Conservation (phyloP, 2,329 filamentous ascomycete species). For the Tolypocladium tropicale region DNA sequence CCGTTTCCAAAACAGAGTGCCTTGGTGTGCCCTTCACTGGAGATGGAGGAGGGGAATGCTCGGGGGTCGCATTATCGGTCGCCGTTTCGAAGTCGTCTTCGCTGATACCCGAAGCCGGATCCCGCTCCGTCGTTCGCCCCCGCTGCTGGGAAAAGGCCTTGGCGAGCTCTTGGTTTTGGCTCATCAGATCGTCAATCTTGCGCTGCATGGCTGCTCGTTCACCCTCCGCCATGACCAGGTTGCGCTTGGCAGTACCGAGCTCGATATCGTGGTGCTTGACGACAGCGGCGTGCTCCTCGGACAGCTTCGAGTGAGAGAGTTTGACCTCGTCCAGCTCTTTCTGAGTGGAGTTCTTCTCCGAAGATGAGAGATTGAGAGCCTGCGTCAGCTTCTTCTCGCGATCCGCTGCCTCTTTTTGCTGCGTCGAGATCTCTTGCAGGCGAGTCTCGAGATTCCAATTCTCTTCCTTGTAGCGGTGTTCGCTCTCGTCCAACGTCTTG, state of each 20-base stretch:
- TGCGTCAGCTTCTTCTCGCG: conserved; percentile 75
- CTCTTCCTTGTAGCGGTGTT: conserved; percentile 94
- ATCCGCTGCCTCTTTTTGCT: conserved; percentile 66
- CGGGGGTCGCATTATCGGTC: conserved; percentile 63
- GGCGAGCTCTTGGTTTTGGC: conserved; percentile 85
- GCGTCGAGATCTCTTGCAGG: conserved; percentile 69
- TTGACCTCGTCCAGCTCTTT: conserved; percentile 88
- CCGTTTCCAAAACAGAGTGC: conserved; percentile 84
- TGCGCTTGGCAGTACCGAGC: conserved; percentile 72
- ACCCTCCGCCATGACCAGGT: conserved; percentile 64
- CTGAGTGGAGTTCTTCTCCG: conserved; percentile 69
- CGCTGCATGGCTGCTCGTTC: conserved; percentile 71
- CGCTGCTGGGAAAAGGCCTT: conserved; percentile 69
- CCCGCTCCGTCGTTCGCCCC: conserved; percentile 54
- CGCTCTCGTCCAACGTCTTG: conserved; percentile 79
- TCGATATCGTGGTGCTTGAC: conserved; percentile 86
- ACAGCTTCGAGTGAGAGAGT: conserved; percentile 64
- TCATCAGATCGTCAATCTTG: conserved; percentile 78
- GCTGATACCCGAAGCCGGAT: conserved; percentile 46
- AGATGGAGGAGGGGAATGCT: conserved; percentile 83
- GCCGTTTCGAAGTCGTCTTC: conserved; percentile 56
- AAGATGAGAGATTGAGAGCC: conserved; percentile 55
- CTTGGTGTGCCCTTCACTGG: conserved; percentile 86
- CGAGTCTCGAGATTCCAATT: conserved; percentile 97
- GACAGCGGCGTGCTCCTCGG: conserved; percentile 66